Evolutionary conservation across 345 rosid species (phyloP), one percentile per base, ranked within the genome.

Genomic region (Syzygium oleosum): DNA sequence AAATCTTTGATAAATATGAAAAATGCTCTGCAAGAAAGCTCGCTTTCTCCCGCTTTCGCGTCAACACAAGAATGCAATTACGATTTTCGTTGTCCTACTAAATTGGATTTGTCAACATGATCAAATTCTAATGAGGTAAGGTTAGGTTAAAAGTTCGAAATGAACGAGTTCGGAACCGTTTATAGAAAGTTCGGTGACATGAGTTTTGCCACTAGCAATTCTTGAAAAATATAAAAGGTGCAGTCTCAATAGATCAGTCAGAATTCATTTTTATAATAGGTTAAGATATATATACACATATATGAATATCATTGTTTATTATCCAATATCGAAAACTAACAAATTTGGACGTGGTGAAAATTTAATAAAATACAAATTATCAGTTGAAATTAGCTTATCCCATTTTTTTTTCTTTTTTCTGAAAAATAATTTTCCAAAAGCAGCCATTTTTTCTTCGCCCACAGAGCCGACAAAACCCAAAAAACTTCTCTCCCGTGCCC

Each of bases 151-250:
- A 31, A 6, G 79, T 4, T 34, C 23, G 25, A 68, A 9, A 68
- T 8, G 17, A 68, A 0, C 23, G 43, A 0, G 3, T 16, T 31
- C 9, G 6, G 9, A 31, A 29, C 14, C 41, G 21, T 15, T 29
- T 29, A 43, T 43, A 9, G 11, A 29, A 29, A 29, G 0, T 7
- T 17, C 34, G 1, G 2, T 0, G 19, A 6, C 13, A 6, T n/a
- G 38, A 61, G 34, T 61, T n/a, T 61, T 65, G 22, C 17, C 78
- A 15, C 22, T 38, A 2, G 22, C 11, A 65, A 65, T 29, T 31
- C 6, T 13, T 65, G 22, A 31, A 65, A 29, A 15, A 6, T 2
- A 13, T 3, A 29, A 14, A 63, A 14, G 14, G 31, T 29, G 77
- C 21, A 63, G 7, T 63, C 2, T 15, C 3, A 13, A 59, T 59